Evolutionary conservation across 108 stramenopile species (phyloP).

Genomic region (Thalassiosira profunda): DNA sequence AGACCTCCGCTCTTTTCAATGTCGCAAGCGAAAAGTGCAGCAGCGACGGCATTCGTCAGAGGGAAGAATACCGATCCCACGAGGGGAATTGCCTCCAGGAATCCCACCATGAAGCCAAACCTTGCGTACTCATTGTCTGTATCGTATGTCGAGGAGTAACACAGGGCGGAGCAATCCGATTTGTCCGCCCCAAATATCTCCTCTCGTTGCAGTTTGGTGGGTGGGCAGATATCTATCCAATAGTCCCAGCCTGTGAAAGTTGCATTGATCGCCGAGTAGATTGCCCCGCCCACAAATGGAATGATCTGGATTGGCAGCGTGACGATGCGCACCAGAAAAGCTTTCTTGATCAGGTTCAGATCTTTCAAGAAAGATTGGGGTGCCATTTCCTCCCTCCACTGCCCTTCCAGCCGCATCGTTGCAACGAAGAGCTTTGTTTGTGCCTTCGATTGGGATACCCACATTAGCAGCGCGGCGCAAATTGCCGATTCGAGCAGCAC

Average conservation of each 20-base stretch:
- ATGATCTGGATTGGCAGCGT: slow-evolving; percentile 20
- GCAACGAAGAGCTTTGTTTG: slow-evolving; percentile 32
- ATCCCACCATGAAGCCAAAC: slow-evolving; percentile 38
- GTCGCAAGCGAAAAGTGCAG: slow-evolving; percentile 29
- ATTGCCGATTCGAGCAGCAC: slow-evolving; percentile 38
- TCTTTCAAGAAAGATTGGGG: slow-evolving; percentile 34
- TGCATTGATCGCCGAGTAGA: slow-evolving; percentile 45
- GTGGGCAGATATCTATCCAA: slow-evolving; percentile 10
- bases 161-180: slow-evolving; percentile 26
- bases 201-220: slow-evolving; percentile 5
- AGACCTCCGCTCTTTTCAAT: slow-evolving; percentile 39
- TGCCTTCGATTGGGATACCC: slow-evolving; percentile 31
- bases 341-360: slow-evolving; percentile 35
- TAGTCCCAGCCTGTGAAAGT: slow-evolving; percentile 41
- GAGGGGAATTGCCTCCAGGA: slow-evolving; percentile 28
- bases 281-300: slow-evolving; percentile 5
- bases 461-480: slow-evolving; percentile 16
- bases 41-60: slow-evolving; percentile 22
- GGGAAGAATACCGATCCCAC: slow-evolving; percentile 16
- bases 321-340: slow-evolving; percentile 15
- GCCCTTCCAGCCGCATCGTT: slow-evolving; percentile 41
- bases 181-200: slow-evolving; percentile 21
- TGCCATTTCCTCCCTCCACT: slow-evolving; percentile 41
- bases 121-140: slow-evolving; percentile 34
- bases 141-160: slow-evolving; percentile 30